Percentiles rank a stretch among this genome's conserved stretches.
phyloP scores from a whole-genome alignment of 2,329 filamentous ascomycete species.

The Didymosphaeria variabile region DNA sequence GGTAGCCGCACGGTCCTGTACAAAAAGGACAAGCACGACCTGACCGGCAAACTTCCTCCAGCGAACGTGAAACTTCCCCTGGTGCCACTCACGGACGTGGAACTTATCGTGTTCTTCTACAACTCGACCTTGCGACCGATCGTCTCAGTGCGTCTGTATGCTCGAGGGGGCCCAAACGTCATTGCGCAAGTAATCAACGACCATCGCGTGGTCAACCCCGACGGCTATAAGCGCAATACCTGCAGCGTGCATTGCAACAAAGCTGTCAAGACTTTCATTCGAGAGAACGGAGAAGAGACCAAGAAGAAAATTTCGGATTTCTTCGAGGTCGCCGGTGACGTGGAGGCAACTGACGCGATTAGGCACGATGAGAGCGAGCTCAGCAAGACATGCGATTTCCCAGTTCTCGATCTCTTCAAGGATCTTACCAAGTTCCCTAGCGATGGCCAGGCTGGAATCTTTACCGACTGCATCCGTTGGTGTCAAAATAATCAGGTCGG shows the following conservation, averaged over 20 bases:
- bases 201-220: conserved; percentile 31
- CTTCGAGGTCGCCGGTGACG: conserved; percentile 24
- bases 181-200: conserved; percentile 36
- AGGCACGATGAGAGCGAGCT: conserved; percentile 16
- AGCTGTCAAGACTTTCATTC: conserved; percentile 28
- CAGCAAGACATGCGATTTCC: conserved; percentile 19
- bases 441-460: conserved; percentile 30
- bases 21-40: conserved; percentile 34
- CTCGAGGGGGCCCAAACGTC: conserved; percentile 28
- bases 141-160: conserved; percentile 38
- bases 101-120: conserved; percentile 46
- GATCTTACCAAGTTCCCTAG: conserved; percentile 32
- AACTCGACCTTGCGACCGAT: conserved; percentile 33
- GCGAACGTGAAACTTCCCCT: conserved; percentile 25
- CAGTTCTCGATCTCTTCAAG: conserved; percentile 24
- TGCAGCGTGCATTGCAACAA: conserved; percentile 40
- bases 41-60: conserved; percentile 28
- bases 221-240: conserved; percentile 41
- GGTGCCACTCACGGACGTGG: conserved; percentile 38
- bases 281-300: conserved; percentile 24
- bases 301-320: conserved; percentile 6
- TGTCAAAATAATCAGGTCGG: conserved; percentile 27
- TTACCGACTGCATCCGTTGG: conserved; percentile 38
- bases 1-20: conserved; percentile 12
- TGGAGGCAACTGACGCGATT: conserved; percentile 34